Conservation (phyloP, 257 asterid genomes). For the Rehmannia glutinosa region DNA sequence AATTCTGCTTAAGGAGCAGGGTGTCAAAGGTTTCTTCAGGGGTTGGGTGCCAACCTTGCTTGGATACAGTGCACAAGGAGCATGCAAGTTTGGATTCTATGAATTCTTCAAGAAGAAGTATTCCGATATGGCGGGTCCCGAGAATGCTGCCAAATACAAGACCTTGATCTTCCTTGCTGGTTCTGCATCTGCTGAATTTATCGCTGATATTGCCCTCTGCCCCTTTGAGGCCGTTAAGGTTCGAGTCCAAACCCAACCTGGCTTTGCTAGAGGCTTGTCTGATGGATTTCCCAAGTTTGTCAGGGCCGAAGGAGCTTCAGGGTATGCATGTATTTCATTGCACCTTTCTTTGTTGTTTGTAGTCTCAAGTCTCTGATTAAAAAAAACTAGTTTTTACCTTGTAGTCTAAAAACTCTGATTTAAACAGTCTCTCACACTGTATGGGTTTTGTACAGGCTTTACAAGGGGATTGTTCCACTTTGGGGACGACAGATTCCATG, state of each 20-base stretch:
- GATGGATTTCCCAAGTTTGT: slow-evolving; percentile 82
- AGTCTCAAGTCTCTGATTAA: too few relatives aligned
- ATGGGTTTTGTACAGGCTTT: slow-evolving; percentile 46
- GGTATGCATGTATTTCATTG: slow-evolving; percentile 35
- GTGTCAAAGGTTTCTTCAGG: slow-evolving; percentile 63
- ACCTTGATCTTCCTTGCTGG: slow-evolving; percentile 83
- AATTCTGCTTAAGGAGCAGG: slow-evolving; percentile 70
- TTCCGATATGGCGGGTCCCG: slow-evolving; percentile 81
- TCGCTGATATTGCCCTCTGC: slow-evolving; percentile 85
- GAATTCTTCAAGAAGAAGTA: slow-evolving; percentile 86
- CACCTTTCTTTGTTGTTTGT: too few relatives aligned
- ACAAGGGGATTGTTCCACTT: slow-evolving; percentile 79
- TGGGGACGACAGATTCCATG: slow-evolving; percentile 99
- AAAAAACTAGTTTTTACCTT: too few relatives aligned
- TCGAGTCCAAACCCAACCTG: slow-evolving; percentile 88
- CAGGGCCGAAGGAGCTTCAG: slow-evolving; percentile 62
- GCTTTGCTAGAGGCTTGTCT: slow-evolving; percentile 72
- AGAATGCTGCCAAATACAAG: slow-evolving; percentile 71
- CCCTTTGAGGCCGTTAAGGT: slow-evolving; percentile 91
- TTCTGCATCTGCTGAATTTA: slow-evolving; percentile 82
- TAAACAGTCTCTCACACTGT: not conserved
- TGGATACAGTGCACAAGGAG: slow-evolving; percentile 90
- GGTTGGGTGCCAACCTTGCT: slow-evolving; percentile 91
- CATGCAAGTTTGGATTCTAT: slow-evolving; percentile 82
- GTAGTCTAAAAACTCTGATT: too few relatives aligned